These are phyloP conservation scores for Diplotaxis tenuifolia DNA, from an alignment of 345 rosid species.

Conservation along the genomic window DNA sequence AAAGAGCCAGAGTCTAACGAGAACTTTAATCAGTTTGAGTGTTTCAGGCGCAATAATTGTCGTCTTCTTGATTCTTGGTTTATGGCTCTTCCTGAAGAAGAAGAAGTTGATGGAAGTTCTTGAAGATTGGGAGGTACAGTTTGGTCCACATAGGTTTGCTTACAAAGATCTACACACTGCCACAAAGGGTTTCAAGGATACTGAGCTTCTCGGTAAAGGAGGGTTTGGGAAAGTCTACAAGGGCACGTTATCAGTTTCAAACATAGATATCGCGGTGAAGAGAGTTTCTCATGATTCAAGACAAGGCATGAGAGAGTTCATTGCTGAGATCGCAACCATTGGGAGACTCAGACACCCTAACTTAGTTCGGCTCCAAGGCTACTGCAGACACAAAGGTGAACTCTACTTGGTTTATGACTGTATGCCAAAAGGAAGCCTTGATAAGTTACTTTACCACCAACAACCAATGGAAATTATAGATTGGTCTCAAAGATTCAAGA, in stretches of 20 bases:
- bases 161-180: too few species aligned
- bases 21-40: background rate
- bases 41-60: background rate
- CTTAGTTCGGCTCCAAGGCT: background rate
- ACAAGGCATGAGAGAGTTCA: background rate
- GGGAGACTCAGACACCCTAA: conserved; percentile 15
- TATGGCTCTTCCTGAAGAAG: too few species aligned
- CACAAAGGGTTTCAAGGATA: too few species aligned
- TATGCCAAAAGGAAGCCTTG: conserved; percentile 64
- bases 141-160: too few species aligned
- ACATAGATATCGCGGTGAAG: background rate
- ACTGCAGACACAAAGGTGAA: conserved; percentile 12
- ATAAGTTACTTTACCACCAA: conserved; percentile 38
- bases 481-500: too few species aligned
- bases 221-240: too few species aligned
- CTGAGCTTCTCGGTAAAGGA: too few species aligned
- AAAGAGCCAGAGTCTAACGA: background rate
- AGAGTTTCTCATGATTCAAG: background rate
- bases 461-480: conserved; percentile 22
- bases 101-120: too few species aligned
- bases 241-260: background rate
- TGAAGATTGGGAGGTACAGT: too few species aligned
- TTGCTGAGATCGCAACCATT: conserved; percentile 1
- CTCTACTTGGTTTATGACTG: conserved; percentile 56
- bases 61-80: background rate